phyloP scores from a whole-genome alignment of 2,329 filamentous ascomycete genomes.

The Penicillium oxalicum region DNA sequence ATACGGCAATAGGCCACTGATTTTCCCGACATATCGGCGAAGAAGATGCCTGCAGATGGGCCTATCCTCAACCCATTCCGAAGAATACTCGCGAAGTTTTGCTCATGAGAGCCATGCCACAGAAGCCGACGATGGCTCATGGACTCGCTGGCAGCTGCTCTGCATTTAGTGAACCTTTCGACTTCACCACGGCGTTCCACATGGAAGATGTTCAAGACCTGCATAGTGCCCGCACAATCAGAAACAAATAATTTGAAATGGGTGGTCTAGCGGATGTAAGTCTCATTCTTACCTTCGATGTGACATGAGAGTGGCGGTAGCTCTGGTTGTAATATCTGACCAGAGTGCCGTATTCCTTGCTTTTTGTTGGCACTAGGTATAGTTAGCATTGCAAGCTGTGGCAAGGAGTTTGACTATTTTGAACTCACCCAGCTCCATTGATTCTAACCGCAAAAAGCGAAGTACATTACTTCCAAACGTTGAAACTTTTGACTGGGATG shows the following conservation, averaged over 20 bases:
- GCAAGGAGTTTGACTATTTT: too few relatives aligned
- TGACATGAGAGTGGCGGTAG: too few relatives aligned
- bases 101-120: slow-evolving; percentile 1
- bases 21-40: neutral
- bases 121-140: neutral
- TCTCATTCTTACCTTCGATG: too few relatives aligned
- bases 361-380: too few relatives aligned
- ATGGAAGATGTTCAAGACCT: slow-evolving; percentile 1
- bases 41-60: neutral
- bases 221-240: too few relatives aligned
- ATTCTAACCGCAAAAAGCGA: neutral
- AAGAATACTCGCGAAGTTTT: neutral
- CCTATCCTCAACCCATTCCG: neutral
- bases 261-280: too few relatives aligned
- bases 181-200: slow-evolving; percentile 1
- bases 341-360: too few relatives aligned
- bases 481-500: neutral
- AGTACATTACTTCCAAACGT: neutral
- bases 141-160: neutral
- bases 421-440: neutral
- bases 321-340: too few relatives aligned
- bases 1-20: neutral
- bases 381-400: too few relatives aligned
- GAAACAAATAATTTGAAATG: too few relatives aligned
- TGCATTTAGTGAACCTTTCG: neutral